A percentile compares a stretch with the other conserved stretches of the same genome.
phyloP scores from a whole-genome alignment of 345 rosid genomes.

The Hibiscus tridactylites region DNA sequence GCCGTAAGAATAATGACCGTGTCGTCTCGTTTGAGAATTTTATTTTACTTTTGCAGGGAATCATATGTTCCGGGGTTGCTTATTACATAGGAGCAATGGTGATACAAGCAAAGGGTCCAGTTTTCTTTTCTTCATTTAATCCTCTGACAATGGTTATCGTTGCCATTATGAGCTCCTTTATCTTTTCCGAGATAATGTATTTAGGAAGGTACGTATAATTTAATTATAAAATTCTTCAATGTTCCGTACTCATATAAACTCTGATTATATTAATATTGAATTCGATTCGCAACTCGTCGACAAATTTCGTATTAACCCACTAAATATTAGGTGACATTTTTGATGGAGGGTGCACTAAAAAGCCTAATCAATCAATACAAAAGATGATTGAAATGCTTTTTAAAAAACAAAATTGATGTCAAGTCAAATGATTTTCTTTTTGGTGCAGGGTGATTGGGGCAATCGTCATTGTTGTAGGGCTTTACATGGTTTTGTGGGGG shows the following conservation, averaged over 20 bases:
- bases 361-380: background rate
- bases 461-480: slow-evolving; percentile 1
- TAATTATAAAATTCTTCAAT: too few relatives aligned
- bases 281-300: too few relatives aligned
- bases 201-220: slow-evolving; percentile 29
- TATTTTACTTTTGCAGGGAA: slow-evolving; percentile 27
- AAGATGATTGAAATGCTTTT: background rate
- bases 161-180: slow-evolving; percentile 36
- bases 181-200: slow-evolving; percentile 30
- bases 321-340: background rate
- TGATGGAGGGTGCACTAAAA: background rate
- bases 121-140: slow-evolving; percentile 43
- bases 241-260: too few relatives aligned
- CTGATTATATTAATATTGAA: too few relatives aligned
- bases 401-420: background rate
- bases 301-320: background rate
- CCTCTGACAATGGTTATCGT: slow-evolving; percentile 44
- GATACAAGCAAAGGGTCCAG: slow-evolving; percentile 43
- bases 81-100: slow-evolving; percentile 37
- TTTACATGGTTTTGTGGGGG: slow-evolving; percentile 8
- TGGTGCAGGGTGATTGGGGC: slow-evolving; percentile 3
- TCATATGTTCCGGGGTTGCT: slow-evolving; percentile 32
- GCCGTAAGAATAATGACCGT: too few relatives aligned
- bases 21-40: too few relatives aligned
- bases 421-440: too few relatives aligned